phyloP scores from a whole-genome alignment of 495 filamentous ascomycete genomes.

The Penicillium argentinense region DNA sequence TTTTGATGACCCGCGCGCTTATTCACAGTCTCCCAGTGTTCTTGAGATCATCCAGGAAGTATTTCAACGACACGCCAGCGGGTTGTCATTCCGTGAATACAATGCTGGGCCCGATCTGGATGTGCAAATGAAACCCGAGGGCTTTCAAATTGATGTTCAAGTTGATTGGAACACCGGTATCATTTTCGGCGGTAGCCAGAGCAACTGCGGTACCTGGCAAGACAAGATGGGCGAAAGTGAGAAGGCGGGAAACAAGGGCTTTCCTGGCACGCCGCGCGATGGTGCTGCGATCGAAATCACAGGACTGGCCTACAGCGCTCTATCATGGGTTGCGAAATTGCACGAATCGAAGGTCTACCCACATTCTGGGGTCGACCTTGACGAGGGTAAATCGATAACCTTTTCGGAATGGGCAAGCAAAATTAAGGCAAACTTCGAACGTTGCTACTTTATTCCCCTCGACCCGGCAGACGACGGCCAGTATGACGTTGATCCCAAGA shows the following conservation, averaged over 20 bases:
- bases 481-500: constrained; percentile 75
- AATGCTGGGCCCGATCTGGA: constrained; percentile 88
- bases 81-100: constrained; percentile 89
- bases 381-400: constrained; percentile 57
- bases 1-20: constrained; percentile 76
- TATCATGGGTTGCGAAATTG: constrained; percentile 75
- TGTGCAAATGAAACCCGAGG: constrained; percentile 87
- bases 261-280: constrained; percentile 95
- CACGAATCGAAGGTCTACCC: constrained; percentile 64
- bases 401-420: constrained; percentile 78
- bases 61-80: constrained; percentile 83
- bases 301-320: constrained; percentile 83
- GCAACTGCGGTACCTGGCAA: constrained; percentile 99
- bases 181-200: constrained; percentile 89
- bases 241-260: constrained; percentile 84
- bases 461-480: constrained; percentile 64
- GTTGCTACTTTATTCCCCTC: constrained; percentile 80
- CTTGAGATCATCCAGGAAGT: constrained; percentile 91
- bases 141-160: constrained; percentile 86
- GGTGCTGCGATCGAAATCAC: constrained; percentile 95
- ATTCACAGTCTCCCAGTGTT: constrained; percentile 76
- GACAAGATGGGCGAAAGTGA: constrained; percentile 99
- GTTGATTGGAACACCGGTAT: constrained; percentile 93
- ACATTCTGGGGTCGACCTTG: constrained; percentile 66
- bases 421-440: constrained; percentile 86